These are phyloP conservation scores for Myxozyma geophila DNA, from an alignment of 805 yeast genomes.

Conservation along the genomic window DNA sequence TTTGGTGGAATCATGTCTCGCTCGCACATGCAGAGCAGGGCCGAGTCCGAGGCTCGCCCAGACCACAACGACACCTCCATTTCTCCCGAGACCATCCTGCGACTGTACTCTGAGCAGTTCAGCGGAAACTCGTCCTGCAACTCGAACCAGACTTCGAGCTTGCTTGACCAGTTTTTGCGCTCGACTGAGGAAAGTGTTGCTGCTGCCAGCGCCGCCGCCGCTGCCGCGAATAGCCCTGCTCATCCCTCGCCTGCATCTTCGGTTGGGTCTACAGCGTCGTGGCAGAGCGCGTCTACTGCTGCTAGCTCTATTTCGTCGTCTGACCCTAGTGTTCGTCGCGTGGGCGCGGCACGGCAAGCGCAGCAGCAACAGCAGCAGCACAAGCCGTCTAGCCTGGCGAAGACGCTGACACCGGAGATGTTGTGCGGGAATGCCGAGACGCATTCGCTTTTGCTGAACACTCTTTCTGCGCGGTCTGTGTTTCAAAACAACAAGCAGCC, in stretches of 20 bases:
- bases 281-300: conserved; percentile 19
- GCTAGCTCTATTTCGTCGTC: conserved; percentile 6
- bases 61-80: conserved; percentile 2
- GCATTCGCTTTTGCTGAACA: conserved; percentile 12
- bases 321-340: not conserved
- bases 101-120: conserved; percentile 23
- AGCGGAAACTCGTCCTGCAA: conserved; percentile 9
- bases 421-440: conserved; percentile 15
- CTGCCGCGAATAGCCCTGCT: not conserved
- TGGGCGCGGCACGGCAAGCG: not conserved
- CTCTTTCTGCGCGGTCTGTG: conserved; percentile 26
- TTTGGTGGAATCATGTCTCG: conserved; percentile 19
- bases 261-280: conserved; percentile 25
- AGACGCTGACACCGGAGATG: conserved; percentile 20
- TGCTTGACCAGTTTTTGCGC: conserved; percentile 18
- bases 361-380: conserved; percentile 4
- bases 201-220: conserved; percentile 19
- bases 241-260: conserved; percentile 33
- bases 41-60: conserved; percentile 8
- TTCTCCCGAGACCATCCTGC: conserved; percentile 18
- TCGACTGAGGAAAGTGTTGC: conserved; percentile 13
- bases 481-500: not conserved
- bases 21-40: conserved; percentile 21
- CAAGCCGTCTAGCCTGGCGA: conserved; percentile 9
- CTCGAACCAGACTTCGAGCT: not conserved